Conservation (phyloP, 2,329 filamentous ascomycete species). For the Cytospora leucostoma region DNA sequence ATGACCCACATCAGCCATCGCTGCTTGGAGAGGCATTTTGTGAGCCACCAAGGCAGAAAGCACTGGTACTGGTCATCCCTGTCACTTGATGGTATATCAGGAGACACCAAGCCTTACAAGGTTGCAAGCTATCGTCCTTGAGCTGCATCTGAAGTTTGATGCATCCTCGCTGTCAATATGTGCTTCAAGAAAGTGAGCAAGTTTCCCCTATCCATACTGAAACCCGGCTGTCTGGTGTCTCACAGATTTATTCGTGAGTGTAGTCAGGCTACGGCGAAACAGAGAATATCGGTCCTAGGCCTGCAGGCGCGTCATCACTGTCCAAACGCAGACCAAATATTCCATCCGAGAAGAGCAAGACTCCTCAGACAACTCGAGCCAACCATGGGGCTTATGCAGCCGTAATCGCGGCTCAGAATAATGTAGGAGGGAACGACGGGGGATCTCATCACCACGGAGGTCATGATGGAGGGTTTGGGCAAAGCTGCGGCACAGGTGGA, state of each 20-base stretch:
- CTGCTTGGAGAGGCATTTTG: too few species aligned
- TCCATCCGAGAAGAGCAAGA: background rate
- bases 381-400: slow-evolving; percentile 1
- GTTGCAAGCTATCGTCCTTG: background rate
- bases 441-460: slow-evolving; percentile 5
- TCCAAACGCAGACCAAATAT: background rate
- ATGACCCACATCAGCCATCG: too few species aligned
- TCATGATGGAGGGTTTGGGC: background rate
- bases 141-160: background rate
- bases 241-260: background rate
- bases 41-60: too few species aligned
- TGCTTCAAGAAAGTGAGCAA: slow-evolving; percentile 14
- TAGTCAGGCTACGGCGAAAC: slow-evolving; percentile 4
- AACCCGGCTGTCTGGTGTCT: too few species aligned
- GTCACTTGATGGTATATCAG: background rate
- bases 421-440: background rate
- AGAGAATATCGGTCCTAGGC: background rate
- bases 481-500: background rate
- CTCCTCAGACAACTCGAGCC: background rate
- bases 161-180: background rate
- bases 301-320: background rate
- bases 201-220: too few species aligned
- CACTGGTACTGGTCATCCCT: too few species aligned
- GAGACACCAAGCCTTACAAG: background rate
- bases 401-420: background rate